Evolutionary conservation across 2,329 filamentous ascomycete genomes (phyloP).

Genomic region (Beauveria sp.): DNA sequence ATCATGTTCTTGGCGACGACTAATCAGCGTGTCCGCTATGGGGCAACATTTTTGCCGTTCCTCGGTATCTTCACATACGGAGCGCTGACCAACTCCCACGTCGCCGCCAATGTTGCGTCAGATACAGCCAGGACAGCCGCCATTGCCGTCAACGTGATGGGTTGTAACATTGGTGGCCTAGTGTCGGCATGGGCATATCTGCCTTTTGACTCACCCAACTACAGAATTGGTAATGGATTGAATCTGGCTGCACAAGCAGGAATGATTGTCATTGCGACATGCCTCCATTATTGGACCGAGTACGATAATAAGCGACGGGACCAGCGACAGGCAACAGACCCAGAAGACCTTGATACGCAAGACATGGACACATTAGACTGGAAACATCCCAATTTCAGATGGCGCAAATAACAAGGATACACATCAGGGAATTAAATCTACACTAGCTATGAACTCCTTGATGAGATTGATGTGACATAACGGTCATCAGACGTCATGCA

Average conservation of each 20-base stretch:
- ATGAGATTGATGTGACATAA: not conserved
- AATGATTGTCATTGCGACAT: constrained; percentile 43
- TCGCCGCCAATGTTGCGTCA: constrained; percentile 59
- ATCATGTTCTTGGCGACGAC: constrained; percentile 56
- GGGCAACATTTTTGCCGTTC: constrained; percentile 60
- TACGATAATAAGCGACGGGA: constrained; percentile 54
- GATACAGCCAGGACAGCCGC: constrained; percentile 58
- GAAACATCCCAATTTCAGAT: constrained; percentile 60
- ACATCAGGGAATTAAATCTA: not conserved
- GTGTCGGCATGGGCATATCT: constrained; percentile 30
- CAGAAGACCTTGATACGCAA: constrained; percentile 32
- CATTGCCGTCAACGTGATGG: constrained; percentile 52
- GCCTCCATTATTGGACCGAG: constrained; percentile 52
- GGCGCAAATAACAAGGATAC: constrained; percentile 26
- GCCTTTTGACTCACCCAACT: constrained; percentile 55
- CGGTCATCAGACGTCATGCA: not conserved
- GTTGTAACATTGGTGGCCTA: constrained; percentile 13
- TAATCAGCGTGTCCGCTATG: constrained; percentile 50
- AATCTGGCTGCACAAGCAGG: constrained; percentile 56
- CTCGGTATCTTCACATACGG: constrained; percentile 55
- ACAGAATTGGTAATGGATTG: constrained; percentile 61
- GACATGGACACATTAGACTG: constrained; percentile 57
- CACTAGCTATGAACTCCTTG: not conserved
- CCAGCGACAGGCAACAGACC: constrained; percentile 41
- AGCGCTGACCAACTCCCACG: constrained; percentile 57